These are phyloP conservation scores for Meyerozyma carpophila DNA, from an alignment of 1,139 yeast species.

Conservation along the genomic window DNA sequence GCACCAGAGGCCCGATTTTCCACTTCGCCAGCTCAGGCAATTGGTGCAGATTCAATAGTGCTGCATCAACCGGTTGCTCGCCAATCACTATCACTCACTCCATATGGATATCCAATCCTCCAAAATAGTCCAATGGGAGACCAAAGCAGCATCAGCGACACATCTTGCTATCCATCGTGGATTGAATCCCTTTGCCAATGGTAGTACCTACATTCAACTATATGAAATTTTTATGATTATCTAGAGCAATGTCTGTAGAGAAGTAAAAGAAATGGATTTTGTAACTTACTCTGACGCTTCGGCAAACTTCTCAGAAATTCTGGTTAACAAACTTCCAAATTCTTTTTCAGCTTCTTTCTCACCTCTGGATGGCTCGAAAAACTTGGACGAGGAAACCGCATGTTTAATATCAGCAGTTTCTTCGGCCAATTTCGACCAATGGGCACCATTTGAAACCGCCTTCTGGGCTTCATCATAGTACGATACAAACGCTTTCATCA, in stretches of 20 bases:
- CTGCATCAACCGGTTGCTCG: not conserved
- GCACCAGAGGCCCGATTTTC: not conserved
- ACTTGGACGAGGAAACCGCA: slow-evolving; percentile 89
- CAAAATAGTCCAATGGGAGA: not conserved
- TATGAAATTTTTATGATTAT: not conserved
- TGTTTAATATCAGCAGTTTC: slow-evolving; percentile 88
- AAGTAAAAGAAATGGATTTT: slow-evolving; percentile 6
- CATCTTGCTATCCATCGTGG: not conserved
- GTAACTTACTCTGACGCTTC: slow-evolving; percentile 77
- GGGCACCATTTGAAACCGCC: slow-evolving; percentile 90
- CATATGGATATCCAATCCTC: not conserved
- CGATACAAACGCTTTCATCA: slow-evolving; percentile 92
- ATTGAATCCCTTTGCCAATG: not conserved
- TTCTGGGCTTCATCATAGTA: slow-evolving; percentile 97
- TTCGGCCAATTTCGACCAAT: slow-evolving; percentile 89
- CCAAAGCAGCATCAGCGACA: not conserved
- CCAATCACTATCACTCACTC: not conserved
- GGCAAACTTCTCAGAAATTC: slow-evolving; percentile 85
- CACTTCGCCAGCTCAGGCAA: not conserved
- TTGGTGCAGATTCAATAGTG: not conserved
- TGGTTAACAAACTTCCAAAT: slow-evolving; percentile 68
- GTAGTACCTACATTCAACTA: not conserved
- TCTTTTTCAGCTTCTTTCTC: slow-evolving; percentile 69
- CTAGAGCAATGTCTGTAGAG: slow-evolving; percentile 2
- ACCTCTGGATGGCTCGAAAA: slow-evolving; percentile 93